Base-by-base conservation (phyloP, 2,329 filamentous ascomycete species). In the Pseudocercospora cruenta region DNA sequence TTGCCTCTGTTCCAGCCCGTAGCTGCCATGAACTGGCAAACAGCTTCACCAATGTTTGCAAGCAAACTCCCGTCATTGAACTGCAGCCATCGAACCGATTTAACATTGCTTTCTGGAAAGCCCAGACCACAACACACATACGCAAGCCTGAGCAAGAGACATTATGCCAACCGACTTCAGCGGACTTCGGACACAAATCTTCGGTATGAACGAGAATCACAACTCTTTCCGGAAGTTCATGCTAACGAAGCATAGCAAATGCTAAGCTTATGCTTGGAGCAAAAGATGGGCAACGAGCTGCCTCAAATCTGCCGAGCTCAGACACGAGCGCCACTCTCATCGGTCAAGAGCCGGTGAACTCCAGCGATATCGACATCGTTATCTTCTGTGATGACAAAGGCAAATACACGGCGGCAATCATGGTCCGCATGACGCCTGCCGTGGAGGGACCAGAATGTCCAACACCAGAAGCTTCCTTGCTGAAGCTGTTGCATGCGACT, bases 401-500 rank as follows among this genome's bases (percentile, higher is more conserved):
- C 39, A 57, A 60, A 60, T 71, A 60, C 66, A 69, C 63, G n/a
- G 72, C 68, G 9, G 68, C 70, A 12, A 68, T 70, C 66, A 67
- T 67, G 61, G 26, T 68, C 19, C 68, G 71, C 21, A 54, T 70
- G 62, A 70, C 59, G 6, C 70, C 73, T 3, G 71, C 71, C 19
- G 69, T 74, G 62, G 71, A 75, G 63, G 70, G 70, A 16, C 65
- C 62, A 2, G 31, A 65, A 3, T 63, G 55, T 14, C 36, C 51
- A 12, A 67, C 68, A 1, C 69, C 70, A 4, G 72, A 74, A 43
- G 26, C 63, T 3, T 71, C 73, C 10, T 36, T 73, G 53, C 65
- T 68, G 64, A 72, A 73, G 67, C 68, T 74, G 7, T 64, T 73
- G 4, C 28, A 63, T 8, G 70, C 73, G 7, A 73, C 72, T 16